phyloP scores from a whole-genome alignment of 306 rosid genomes.

The Parietaria judaica region DNA sequence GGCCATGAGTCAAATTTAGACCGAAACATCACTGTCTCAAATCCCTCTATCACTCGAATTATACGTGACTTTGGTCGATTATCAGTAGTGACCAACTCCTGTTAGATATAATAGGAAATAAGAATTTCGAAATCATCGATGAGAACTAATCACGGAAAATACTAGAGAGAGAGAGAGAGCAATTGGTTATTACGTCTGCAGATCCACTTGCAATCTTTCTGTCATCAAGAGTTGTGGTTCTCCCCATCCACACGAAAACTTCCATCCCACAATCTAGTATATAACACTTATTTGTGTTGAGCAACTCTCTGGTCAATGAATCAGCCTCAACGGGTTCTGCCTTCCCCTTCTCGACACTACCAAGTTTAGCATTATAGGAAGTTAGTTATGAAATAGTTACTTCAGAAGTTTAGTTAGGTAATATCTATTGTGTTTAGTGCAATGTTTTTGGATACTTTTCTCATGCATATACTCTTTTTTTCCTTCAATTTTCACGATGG shows the following conservation, averaged over 20 bases:
- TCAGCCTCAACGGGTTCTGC: constrained; percentile 56
- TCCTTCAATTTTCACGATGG: too few relatives aligned
- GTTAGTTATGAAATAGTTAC: too few relatives aligned
- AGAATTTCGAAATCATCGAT: constrained; percentile 11
- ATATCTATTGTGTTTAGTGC: too few relatives aligned
- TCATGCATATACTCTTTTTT: too few relatives aligned
- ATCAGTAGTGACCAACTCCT: constrained; percentile 52
- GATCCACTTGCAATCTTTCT: constrained; percentile 75
- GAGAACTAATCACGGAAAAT: constrained; percentile 21
- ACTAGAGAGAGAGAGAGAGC: constrained; percentile 10
- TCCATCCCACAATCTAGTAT: constrained; percentile 79
- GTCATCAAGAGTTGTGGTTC: constrained; percentile 80
- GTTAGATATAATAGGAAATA: constrained; percentile 25
- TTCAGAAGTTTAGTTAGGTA: too few relatives aligned
- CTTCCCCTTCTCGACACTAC: constrained; percentile 68
- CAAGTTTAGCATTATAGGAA: not conserved
- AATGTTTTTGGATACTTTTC: too few relatives aligned
- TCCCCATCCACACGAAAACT: constrained; percentile 89
- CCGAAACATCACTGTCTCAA: constrained; percentile 83
- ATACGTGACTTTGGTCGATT: constrained; percentile 57
- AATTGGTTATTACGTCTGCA: constrained; percentile 65
- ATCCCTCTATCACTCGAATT: constrained; percentile 89
- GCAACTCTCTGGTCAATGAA: constrained; percentile 65
- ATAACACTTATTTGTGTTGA: constrained; percentile 74
- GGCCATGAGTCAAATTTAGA: constrained; percentile 93